These are phyloP conservation scores for Scutellaria minor DNA, from an alignment of 257 asterid species.

Conservation along the genomic window DNA sequence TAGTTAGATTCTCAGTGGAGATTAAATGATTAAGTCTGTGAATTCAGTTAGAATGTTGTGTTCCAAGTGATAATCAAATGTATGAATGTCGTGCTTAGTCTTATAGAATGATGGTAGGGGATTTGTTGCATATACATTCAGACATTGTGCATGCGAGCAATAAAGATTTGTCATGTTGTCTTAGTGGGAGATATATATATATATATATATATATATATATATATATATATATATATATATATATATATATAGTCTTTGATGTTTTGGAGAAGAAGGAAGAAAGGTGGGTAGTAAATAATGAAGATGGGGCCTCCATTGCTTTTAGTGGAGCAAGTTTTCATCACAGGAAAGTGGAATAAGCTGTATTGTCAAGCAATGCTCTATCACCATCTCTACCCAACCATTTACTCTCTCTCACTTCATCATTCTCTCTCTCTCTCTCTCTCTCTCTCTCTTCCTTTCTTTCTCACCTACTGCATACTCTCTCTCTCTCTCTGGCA, in stretches of 20 bases:
- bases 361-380: constrained; percentile 66
- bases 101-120: constrained; percentile 17
- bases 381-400: constrained; percentile 49
- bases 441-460: constrained; percentile 11
- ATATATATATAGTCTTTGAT: constrained; percentile 24
- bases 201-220: not conserved
- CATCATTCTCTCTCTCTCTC: constrained; percentile 38
- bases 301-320: constrained; percentile 51
- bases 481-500: constrained; percentile 23
- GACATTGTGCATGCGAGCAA: constrained; percentile 29
- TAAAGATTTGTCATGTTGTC: constrained; percentile 25
- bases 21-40: not conserved
- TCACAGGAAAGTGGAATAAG: constrained; percentile 48
- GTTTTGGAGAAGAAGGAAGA: constrained; percentile 35
- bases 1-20: constrained; percentile 2
- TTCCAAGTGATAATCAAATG: constrained; percentile 2
- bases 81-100: constrained; percentile 32
- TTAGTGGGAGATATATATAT: constrained; percentile 24
- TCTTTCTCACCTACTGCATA: constrained; percentile 52
- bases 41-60: not conserved
- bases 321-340: constrained; percentile 52
- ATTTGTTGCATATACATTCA: constrained; percentile 2
- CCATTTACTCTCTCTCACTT: constrained; percentile 31
- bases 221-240: not conserved
- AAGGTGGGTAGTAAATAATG: constrained; percentile 38